A percentile compares a stretch with the other conserved stretches of the same genome.
Conservation (phyloP, 1,284 basidiomycete species). For the Leccinum laetum region DNA sequence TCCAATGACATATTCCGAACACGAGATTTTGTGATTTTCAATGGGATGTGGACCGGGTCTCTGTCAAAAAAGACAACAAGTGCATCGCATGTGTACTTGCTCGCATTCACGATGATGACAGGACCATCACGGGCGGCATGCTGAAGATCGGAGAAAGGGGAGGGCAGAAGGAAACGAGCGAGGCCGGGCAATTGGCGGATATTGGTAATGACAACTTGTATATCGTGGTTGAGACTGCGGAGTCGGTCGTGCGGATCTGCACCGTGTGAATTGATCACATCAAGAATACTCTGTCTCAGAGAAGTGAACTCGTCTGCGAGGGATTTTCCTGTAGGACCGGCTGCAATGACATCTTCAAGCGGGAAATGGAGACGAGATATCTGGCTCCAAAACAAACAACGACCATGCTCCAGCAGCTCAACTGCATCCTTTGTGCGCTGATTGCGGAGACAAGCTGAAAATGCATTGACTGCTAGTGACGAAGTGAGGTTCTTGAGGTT, state of each 20-base stretch:
- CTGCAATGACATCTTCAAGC: neutral
- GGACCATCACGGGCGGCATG: neutral
- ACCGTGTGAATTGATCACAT: neutral
- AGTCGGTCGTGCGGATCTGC: neutral
- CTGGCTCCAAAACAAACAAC: neutral
- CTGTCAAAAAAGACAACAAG: too few species aligned
- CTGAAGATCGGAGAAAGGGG: neutral
- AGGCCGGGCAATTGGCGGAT: neutral
- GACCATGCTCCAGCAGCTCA: neutral
- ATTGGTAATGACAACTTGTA: neutral
- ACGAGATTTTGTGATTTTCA: neutral
- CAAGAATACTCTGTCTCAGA: neutral
- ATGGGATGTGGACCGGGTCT: conserved; percentile 15
- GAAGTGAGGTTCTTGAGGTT: neutral
- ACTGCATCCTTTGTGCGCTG: neutral
- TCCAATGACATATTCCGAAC: neutral
- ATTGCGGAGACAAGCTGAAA: neutral
- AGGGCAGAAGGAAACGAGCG: neutral
- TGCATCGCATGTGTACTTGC: too few species aligned
- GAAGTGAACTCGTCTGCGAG: neutral
- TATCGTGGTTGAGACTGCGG: neutral
- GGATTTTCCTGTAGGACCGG: neutral
- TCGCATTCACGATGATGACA: neutral
- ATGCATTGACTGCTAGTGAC: neutral
- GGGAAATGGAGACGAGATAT: neutral